phyloP scores from a whole-genome alignment of 2,329 filamentous ascomycete species.

The Tolypocladium capitatum region DNA sequence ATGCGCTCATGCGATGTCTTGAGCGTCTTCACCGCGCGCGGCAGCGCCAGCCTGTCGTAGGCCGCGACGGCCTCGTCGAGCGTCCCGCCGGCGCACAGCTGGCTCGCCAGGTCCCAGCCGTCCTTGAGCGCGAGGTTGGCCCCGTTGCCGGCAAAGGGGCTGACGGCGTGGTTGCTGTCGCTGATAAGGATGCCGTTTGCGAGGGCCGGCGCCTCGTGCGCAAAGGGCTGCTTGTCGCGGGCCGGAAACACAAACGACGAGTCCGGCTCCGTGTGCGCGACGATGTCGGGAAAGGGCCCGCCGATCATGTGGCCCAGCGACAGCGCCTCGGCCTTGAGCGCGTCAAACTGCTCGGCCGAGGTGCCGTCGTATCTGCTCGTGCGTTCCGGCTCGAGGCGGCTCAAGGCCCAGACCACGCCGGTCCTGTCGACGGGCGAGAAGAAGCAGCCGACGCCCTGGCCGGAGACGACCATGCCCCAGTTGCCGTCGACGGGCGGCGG shows the following conservation, averaged over 20 bases:
- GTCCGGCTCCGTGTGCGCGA: slow-evolving; percentile 19
- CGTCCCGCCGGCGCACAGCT: slow-evolving; percentile 13
- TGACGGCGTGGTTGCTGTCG: slow-evolving; percentile 31
- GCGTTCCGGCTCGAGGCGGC: slow-evolving; percentile 12
- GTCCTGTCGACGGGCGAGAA: slow-evolving; percentile 24
- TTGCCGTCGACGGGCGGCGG: slow-evolving; percentile 16
- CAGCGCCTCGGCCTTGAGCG: slow-evolving; percentile 11
- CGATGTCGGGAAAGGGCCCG: slow-evolving; percentile 21
- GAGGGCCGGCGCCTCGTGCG: slow-evolving; percentile 8
- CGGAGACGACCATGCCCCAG: slow-evolving; percentile 21
- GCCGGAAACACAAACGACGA: slow-evolving; percentile 23
- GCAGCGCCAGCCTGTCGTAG: slow-evolving; percentile 20
- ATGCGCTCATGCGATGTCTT: slow-evolving; percentile 9
- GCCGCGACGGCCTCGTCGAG: slow-evolving; percentile 14
- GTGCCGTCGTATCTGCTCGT: slow-evolving; percentile 3
- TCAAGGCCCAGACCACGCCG: slow-evolving; percentile 25
- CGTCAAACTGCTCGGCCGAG: slow-evolving; percentile 7
- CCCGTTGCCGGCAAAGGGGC: slow-evolving; percentile 30
- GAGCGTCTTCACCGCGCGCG: slow-evolving; percentile 14
- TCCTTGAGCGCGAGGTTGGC: slow-evolving; percentile 30
- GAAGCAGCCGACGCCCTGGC: slow-evolving; percentile 22
- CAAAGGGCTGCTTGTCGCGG: slow-evolving; percentile 27
- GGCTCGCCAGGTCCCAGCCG: slow-evolving; percentile 24
- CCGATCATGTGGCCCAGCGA: slow-evolving; percentile 16
- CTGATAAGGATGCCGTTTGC: slow-evolving; percentile 25